Conservation (phyloP, 1,139 yeast genomes). For the Protomyces arabidopsidicola region DNA sequence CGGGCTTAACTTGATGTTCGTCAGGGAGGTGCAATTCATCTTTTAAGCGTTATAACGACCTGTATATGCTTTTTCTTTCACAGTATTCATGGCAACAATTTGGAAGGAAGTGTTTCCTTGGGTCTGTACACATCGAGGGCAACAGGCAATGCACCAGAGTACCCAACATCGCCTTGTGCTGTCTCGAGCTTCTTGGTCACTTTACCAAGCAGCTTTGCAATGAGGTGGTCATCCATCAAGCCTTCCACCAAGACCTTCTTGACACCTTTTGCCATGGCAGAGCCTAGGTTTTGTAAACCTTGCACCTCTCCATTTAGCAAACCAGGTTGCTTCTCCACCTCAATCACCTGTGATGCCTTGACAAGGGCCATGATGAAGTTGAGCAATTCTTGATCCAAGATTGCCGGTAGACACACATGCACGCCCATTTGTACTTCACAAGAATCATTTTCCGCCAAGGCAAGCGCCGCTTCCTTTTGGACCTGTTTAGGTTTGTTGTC, state of each 20-base stretch:
- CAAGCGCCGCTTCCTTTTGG: constrained; percentile 6
- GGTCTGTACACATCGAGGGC: constrained; percentile 13
- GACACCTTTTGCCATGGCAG: constrained; percentile 8
- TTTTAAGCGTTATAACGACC: neutral
- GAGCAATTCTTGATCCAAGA: constrained; percentile 23
- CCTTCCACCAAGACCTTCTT: constrained; percentile 24
- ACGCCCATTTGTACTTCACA: constrained; percentile 21
- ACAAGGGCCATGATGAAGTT: constrained; percentile 19
- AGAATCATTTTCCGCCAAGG: constrained; percentile 9
- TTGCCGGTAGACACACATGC: constrained; percentile 22
- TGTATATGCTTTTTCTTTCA: neutral
- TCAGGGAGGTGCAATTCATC: neutral
- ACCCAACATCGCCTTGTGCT: constrained; percentile 19
- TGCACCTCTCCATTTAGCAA: constrained; percentile 11
- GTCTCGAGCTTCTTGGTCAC: constrained; percentile 20
- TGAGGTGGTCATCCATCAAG: constrained; percentile 19
- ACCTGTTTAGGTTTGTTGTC: constrained; percentile 15
- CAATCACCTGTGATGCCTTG: constrained; percentile 22
- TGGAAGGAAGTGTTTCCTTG: neutral
- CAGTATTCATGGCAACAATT: neutral
- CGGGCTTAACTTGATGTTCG: neutral
- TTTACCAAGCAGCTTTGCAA: constrained; percentile 21
- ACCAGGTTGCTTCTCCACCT: constrained; percentile 10
- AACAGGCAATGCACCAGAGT: constrained; percentile 21
- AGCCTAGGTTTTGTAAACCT: constrained; percentile 2